Percentiles rank a stretch among this genome's conserved stretches.
phyloP scores from a whole-genome alignment of 345 rosid genomes.

The Eucalyptus tenuipes region DNA sequence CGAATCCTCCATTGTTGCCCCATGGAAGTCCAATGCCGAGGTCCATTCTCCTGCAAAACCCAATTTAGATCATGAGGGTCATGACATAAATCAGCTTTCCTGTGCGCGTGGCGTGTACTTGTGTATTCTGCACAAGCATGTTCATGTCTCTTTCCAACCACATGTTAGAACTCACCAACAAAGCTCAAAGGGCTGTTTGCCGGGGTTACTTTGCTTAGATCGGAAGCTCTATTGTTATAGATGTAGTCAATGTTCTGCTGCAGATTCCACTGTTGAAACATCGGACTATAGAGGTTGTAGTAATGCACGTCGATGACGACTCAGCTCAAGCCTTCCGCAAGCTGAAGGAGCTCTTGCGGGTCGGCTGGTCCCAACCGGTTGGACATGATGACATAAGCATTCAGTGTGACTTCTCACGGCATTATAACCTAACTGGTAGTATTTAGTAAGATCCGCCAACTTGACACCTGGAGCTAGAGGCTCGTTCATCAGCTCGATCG shows the following conservation, averaged over 20 bases:
- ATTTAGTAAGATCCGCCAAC: conserved; percentile 7
- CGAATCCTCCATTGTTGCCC: not conserved
- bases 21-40: not conserved
- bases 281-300: not conserved
- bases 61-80: not conserved
- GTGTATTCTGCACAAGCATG: not conserved
- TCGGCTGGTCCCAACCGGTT: conserved; percentile 8
- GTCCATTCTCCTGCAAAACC: not conserved
- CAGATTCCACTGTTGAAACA: not conserved
- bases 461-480: conserved; percentile 7
- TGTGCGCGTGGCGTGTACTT: not conserved
- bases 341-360: conserved; percentile 8
- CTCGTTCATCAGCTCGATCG: conserved; percentile 29
- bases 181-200: not conserved
- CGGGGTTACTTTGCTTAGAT: not conserved
- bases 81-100: not conserved
- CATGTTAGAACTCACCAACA: not conserved
- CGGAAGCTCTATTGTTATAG: not conserved
- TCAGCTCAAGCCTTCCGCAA: not conserved
- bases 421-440: conserved; percentile 17
- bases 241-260: not conserved
- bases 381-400: conserved; percentile 17
- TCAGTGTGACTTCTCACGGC: conserved; percentile 18
- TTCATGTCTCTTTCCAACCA: not conserved
- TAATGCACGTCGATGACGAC: conserved; percentile 31